A percentile compares a stretch with the other conserved stretches of the same genome.
Conservation (phyloP, 108 stramenopile genomes). For the Pseudonitzschia pungens region DNA sequence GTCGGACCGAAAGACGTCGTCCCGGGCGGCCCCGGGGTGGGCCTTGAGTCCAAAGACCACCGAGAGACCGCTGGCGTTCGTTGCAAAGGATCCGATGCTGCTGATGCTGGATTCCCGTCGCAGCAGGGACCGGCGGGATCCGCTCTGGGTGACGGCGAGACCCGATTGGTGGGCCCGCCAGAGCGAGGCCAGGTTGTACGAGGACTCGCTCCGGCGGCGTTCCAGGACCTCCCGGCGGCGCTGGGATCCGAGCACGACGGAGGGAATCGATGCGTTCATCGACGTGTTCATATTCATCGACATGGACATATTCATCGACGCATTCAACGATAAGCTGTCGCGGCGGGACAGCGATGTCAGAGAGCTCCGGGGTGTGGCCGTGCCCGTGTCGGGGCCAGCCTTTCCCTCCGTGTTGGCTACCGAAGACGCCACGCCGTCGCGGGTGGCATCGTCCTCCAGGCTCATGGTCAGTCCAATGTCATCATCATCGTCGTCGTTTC, state of each 20-base stretch:
- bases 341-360: background rate
- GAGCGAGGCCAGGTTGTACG: slow-evolving; percentile 18
- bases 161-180: slow-evolving; percentile 59
- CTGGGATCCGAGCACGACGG: slow-evolving; percentile 25
- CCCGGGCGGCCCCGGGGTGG: slow-evolving; percentile 3
- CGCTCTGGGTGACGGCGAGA: slow-evolving; percentile 32
- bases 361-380: background rate
- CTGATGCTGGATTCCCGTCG: slow-evolving; percentile 24
- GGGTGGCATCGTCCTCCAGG: slow-evolving; percentile 10
- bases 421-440: slow-evolving; percentile 1
- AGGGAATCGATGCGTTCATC: background rate
- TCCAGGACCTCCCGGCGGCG: slow-evolving; percentile 34
- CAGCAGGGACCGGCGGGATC: slow-evolving; percentile 26
- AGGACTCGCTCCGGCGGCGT: slow-evolving; percentile 21
- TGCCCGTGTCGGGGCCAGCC: background rate
- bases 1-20: slow-evolving; percentile 19
- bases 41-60: background rate
- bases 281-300: background rate
- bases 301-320: too few relatives aligned
- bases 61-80: slow-evolving; percentile 12
- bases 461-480: background rate
- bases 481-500: slow-evolving; percentile 12
- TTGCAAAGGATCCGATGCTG: background rate
- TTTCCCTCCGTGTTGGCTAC: slow-evolving; percentile 4
- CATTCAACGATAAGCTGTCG: too few relatives aligned